Conservation (phyloP, 1,284 basidiomycete genomes). For the Kwoniella shivajii region DNA sequence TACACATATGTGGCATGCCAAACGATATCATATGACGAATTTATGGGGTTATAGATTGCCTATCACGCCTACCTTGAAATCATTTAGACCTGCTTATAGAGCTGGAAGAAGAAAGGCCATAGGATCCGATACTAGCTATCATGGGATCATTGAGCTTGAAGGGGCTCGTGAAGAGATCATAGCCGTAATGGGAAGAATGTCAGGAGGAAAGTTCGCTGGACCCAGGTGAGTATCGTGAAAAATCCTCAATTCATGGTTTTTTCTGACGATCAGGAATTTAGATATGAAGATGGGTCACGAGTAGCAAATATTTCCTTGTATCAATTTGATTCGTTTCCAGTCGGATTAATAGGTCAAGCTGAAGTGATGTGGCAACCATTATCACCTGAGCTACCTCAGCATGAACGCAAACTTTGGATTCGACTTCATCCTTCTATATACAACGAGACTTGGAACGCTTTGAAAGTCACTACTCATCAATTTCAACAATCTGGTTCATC, state of each 20-base stretch:
- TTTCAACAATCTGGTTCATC: not conserved
- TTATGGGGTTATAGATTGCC: slow-evolving; percentile 89
- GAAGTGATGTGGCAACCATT: slow-evolving; percentile 70
- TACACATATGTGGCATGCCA: slow-evolving; percentile 92
- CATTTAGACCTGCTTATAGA: slow-evolving; percentile 82
- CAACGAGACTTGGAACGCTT: slow-evolving; percentile 59
- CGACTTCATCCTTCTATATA: slow-evolving; percentile 74
- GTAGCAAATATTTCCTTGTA: slow-evolving; percentile 48
- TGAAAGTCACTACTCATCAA: slow-evolving; percentile 49
- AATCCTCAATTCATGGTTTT: not conserved
- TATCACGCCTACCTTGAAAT: slow-evolving; percentile 80
- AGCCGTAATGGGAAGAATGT: slow-evolving; percentile 57
- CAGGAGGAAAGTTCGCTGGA: slow-evolving; percentile 40
- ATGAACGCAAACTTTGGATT: slow-evolving; percentile 63
- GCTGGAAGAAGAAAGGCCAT: slow-evolving; percentile 80
- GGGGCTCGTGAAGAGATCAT: slow-evolving; percentile 64
- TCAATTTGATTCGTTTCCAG: slow-evolving; percentile 62
- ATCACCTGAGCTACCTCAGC: not conserved
- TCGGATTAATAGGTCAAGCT: slow-evolving; percentile 68
- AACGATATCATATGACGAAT: slow-evolving; percentile 87
- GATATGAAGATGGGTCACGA: slow-evolving; percentile 62
- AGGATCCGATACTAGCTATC: slow-evolving; percentile 84
- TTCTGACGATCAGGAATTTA: slow-evolving; percentile 36
- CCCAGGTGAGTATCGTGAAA: slow-evolving; percentile 32
- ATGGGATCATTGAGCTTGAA: slow-evolving; percentile 69